Conservation (phyloP, 805 yeast genomes). For the Brettanomyces anomalus region DNA sequence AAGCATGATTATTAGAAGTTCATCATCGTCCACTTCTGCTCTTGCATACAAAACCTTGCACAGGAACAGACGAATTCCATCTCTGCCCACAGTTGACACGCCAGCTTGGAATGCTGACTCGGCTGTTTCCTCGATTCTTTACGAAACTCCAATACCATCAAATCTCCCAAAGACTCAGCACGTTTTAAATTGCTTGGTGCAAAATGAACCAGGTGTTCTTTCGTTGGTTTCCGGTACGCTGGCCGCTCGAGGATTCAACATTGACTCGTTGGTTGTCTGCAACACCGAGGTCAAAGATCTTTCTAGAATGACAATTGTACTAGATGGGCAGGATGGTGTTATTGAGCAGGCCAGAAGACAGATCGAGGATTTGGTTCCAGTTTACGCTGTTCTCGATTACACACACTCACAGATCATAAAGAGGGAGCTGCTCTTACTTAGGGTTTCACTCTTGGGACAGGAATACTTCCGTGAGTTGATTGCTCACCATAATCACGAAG, state of each 20-base stretch:
- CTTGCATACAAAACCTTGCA: slow-evolving; percentile 89
- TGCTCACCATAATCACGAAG: slow-evolving; percentile 63
- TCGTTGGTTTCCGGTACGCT: slow-evolving; percentile 88
- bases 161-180: slow-evolving; percentile 67
- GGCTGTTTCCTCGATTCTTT: slow-evolving; percentile 90
- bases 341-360: slow-evolving; percentile 98
- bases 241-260: slow-evolving; percentile 98
- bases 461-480: slow-evolving; percentile 94
- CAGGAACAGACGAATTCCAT: slow-evolving; percentile 78
- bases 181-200: slow-evolving; percentile 92
- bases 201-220: slow-evolving; percentile 97
- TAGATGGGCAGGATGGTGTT: slow-evolving; percentile 91
- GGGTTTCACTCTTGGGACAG: slow-evolving; percentile 92
- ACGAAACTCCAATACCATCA: slow-evolving; percentile 74
- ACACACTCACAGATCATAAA: slow-evolving; percentile 81
- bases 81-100: slow-evolving; percentile 85
- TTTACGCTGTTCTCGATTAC: slow-evolving; percentile 94
- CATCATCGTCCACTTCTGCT: slow-evolving; percentile 80
- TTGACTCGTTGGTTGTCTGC: slow-evolving; percentile 94
- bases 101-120: slow-evolving; percentile 95
- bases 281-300: slow-evolving; percentile 93
- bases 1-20: slow-evolving; percentile 7
- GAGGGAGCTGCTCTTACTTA: slow-evolving; percentile 84
- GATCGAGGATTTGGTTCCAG: slow-evolving; percentile 95
- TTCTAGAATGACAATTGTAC: slow-evolving; percentile 93